Percentiles rank a stretch among this genome's conserved stretches.
Evolutionary conservation across 2,329 filamentous ascomycete species (phyloP).

Genomic region (Monosporascus sp.): DNA sequence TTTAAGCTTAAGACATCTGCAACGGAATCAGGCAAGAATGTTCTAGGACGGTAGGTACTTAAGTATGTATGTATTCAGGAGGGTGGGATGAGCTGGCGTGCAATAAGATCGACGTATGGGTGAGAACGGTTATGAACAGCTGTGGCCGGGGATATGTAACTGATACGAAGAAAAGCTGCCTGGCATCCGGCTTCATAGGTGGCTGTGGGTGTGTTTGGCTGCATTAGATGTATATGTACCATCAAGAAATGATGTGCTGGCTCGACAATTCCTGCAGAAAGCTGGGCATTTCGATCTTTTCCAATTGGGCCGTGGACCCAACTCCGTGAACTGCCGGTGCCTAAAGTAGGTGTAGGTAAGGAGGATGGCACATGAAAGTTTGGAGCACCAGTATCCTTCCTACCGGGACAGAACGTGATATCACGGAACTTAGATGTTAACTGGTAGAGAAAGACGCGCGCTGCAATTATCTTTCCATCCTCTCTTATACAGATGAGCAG

Average conservation of each 20-base stretch:
- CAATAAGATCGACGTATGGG: neutral
- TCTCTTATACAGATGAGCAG: neutral
- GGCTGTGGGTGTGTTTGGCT: conserved; percentile 13
- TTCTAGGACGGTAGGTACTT: neutral
- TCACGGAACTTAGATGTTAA: too few species aligned
- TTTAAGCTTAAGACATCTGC: neutral
- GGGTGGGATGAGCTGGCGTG: neutral
- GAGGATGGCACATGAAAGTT: neutral
- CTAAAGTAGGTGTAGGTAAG: neutral
- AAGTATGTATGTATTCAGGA: neutral
- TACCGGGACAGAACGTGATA: too few species aligned
- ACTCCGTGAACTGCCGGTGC: neutral
- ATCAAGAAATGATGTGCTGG: conserved; percentile 17
- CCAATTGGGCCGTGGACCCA: conserved; percentile 11
- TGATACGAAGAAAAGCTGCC: neutral
- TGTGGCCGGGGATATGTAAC: neutral
- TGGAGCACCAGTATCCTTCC: neutral
- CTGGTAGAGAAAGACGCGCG: neutral
- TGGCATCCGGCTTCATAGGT: neutral
- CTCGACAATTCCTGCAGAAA: conserved; percentile 2
- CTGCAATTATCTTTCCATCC: neutral
- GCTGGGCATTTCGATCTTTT: neutral
- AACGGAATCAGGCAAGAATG: neutral
- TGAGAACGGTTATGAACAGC: neutral
- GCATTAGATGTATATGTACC: conserved; percentile 14